Evolutionary conservation across 352 stramenopile species (phyloP).

Genomic region (Phytophthora rubi): DNA sequence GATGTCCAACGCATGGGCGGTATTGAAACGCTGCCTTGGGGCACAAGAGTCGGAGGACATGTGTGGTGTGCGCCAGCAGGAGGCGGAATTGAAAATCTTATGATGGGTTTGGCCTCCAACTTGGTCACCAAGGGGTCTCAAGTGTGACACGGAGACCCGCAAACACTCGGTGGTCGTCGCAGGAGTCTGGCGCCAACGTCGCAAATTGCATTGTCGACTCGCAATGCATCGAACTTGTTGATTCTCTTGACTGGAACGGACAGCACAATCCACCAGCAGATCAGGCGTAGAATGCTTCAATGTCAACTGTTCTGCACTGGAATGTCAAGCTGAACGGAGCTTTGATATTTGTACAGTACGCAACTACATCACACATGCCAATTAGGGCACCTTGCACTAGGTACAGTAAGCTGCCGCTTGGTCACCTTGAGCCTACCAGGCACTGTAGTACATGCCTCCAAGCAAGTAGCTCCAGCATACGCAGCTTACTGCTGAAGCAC

Average conservation of each 20-base stretch:
- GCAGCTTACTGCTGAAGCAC: background rate
- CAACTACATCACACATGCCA: conserved; percentile 4
- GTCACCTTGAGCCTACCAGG: background rate
- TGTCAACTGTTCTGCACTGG: conserved; percentile 16
- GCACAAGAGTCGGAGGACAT: conserved; percentile 26
- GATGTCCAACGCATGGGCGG: conserved; percentile 3
- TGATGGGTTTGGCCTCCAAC: conserved; percentile 17
- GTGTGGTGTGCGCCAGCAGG: conserved; percentile 11
- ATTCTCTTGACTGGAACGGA: conserved; percentile 12
- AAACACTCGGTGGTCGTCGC: conserved; percentile 2
- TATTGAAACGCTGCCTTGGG: conserved; percentile 1
- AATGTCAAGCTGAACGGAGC: conserved; percentile 5
- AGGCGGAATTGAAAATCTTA: conserved; percentile 22
- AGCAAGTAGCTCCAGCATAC: background rate
- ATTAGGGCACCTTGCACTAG: background rate
- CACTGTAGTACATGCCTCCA: background rate
- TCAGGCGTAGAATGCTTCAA: conserved; percentile 14
- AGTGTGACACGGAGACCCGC: conserved; percentile 2
- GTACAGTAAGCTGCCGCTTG: background rate
- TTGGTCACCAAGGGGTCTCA: background rate
- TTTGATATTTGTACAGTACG: background rate
- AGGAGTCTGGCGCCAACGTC: background rate
- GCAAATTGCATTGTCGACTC: background rate
- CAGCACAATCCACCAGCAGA: conserved; percentile 31
- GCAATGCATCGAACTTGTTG: conserved; percentile 16